Percentiles rank a stretch among this genome's conserved stretches.
Conservation (phyloP, 768 basidiomycete species). For the Lactifluus volemus region DNA sequence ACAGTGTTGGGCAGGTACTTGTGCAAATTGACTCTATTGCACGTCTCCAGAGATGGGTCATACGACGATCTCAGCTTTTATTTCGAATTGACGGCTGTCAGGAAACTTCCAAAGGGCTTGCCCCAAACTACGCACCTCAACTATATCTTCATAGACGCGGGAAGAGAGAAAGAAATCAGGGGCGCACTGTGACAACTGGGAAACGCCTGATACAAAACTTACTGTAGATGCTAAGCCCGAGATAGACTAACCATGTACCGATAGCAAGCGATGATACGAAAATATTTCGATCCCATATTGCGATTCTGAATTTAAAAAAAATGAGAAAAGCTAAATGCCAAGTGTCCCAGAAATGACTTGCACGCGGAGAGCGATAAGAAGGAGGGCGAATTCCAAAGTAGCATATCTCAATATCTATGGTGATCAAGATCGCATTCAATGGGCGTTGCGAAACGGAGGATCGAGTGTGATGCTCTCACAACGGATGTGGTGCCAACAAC, state of each 20-base stretch:
- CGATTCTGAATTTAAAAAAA: neutral
- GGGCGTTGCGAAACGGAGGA: neutral
- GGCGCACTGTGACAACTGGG: neutral
- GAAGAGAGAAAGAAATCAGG: neutral
- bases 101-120: neutral
- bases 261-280: neutral
- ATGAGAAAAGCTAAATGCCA: neutral
- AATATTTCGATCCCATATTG: neutral
- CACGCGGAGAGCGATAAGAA: neutral
- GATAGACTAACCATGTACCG: neutral
- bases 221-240: neutral
- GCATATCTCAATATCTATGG: neutral
- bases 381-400: neutral
- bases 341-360: neutral
- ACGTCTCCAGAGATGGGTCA: neutral
- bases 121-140: neutral
- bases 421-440: neutral
- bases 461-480: neutral
- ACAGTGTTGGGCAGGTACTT: neutral
- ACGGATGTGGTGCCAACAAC: neutral
- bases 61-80: neutral
- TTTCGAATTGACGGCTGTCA: neutral
- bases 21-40: neutral
- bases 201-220: neutral
- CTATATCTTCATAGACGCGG: neutral